Evolutionary conservation across 768 basidiomycete genomes (phyloP).

Genomic region (Lactarius quietus): DNA sequence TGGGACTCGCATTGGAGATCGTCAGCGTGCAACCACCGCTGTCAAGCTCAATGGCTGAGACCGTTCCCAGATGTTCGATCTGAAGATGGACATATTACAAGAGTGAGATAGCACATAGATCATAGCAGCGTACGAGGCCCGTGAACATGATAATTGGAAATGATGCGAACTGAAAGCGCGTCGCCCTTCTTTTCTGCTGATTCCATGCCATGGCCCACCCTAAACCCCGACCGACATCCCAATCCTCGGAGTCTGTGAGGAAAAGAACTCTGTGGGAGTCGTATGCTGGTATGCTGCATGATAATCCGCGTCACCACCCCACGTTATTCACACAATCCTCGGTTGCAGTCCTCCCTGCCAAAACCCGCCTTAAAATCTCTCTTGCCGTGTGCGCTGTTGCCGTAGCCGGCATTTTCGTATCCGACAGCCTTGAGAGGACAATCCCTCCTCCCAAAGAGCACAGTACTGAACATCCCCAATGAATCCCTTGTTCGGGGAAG

Average conservation of each 20-base stretch:
- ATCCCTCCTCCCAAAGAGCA: constrained; percentile 25
- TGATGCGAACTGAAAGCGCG: neutral
- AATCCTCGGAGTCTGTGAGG: constrained; percentile 23
- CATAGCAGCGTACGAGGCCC: constrained; percentile 54
- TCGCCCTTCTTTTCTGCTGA: neutral
- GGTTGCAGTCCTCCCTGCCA: constrained; percentile 33
- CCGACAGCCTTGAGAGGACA: constrained; percentile 32
- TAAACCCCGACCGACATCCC: neutral
- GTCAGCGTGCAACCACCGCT: constrained; percentile 78
- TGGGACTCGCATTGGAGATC: constrained; percentile 63
- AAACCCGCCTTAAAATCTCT: constrained; percentile 34
- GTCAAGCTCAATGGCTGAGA: constrained; percentile 61
- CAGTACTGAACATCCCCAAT: neutral
- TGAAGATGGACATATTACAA: constrained; percentile 32
- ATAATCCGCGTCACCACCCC: constrained; percentile 7
- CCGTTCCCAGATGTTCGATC: constrained; percentile 88
- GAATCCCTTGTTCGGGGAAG: neutral
- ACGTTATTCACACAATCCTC: constrained; percentile 18
- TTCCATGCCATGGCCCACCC: constrained; percentile 7
- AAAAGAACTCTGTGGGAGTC: constrained; percentile 41
- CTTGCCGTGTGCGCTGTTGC: constrained; percentile 34
- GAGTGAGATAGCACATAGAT: constrained; percentile 4
- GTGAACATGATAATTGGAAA: constrained; percentile 57
- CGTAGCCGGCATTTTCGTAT: constrained; percentile 31
- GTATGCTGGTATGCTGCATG: constrained; percentile 37